Conservation (phyloP, 345 rosid species). For the Punica granatum region DNA sequence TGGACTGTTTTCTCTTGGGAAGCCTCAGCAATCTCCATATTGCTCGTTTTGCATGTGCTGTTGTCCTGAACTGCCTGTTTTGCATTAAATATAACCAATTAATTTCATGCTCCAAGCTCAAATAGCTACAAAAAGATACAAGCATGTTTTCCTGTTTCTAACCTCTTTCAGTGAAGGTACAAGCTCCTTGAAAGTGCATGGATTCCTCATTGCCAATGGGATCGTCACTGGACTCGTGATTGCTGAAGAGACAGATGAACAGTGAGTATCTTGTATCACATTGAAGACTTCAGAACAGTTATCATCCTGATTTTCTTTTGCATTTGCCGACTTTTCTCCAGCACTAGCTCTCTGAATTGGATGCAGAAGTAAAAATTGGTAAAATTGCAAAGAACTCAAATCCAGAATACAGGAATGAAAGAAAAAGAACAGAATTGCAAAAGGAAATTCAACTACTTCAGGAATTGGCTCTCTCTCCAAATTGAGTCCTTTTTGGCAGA, state of each 20-base stretch:
- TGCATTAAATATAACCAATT: conserved; percentile 26
- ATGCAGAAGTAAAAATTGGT: conserved; percentile 14
- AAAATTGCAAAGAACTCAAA: conserved; percentile 5
- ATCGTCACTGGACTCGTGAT: conserved; percentile 38
- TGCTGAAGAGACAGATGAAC: conserved; percentile 42
- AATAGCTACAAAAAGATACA: conserved; percentile 10
- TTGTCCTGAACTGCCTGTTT: conserved; percentile 39
- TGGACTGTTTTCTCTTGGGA: conserved; percentile 27
- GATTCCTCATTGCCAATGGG: conserved; percentile 24
- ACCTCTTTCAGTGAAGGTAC: conserved; percentile 45
- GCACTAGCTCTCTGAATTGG: conserved; percentile 39
- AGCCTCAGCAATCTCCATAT: conserved; percentile 30
- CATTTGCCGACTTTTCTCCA: conserved; percentile 32
- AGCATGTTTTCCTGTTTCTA: conserved; percentile 15
- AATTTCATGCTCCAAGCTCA: background rate
- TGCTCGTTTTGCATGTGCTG: conserved; percentile 38
- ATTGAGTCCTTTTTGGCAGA: conserved; percentile 40
- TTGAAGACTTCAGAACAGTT: conserved; percentile 60
- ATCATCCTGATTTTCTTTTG: conserved; percentile 52
- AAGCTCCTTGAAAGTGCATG: conserved; percentile 51
- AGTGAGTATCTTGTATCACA: conserved; percentile 39
- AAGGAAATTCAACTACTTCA: conserved; percentile 35
- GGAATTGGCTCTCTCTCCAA: conserved; percentile 51
- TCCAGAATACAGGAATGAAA: background rate
- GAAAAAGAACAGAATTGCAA: background rate